Evolutionary conservation across 139 green algal genomes (phyloP), one percentile per base, ranked within the genome.

Genomic region (Picochlorum sp.): DNA sequence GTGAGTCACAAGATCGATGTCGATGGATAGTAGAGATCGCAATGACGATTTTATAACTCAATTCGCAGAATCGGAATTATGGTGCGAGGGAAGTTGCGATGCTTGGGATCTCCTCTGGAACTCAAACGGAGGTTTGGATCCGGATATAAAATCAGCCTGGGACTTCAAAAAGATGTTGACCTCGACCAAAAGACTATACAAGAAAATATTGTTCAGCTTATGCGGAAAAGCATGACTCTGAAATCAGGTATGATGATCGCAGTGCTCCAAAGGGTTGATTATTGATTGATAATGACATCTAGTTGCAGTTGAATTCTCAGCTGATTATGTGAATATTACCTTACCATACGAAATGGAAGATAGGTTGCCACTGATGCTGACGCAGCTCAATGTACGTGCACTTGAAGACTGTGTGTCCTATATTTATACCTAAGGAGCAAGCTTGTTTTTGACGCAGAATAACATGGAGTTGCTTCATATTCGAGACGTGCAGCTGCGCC

Each of bases 61-160:
- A 41, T 41, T 2, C 15, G n/a, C 47, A 54, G 71, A 20, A 90
- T 98, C 57, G 89, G 70, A 49, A 95, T 98, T 77, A 96, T 98
- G 88, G 92, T 88, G 0, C 72, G 82, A 20, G 92, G 92, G 11
- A 49, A 73, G 63, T 81, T 98, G 64, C 77, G 78, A 49, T 95
- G 86, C 71, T 49, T 98, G 1, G 92, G 92, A 28, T 87, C 70
- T 60, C 67, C 64, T 13, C 70, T 97, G 41, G 79, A 88, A 28
- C 86, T 98, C n/a, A 98, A 97, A 77, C 76, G 82, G 47, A 79
- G 78, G 31, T 97, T 92, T 67, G 88, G 88, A 23, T 74, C 75
- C 3, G 89, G 87, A 11, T 95, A 94, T 76, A 71, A 77, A 63
- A 66, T 91, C n/a, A 68, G 54, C 21, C 28, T 78, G 1, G 41